Evolutionary conservation across 305 asterid species (phyloP).

Genomic region (Fraxinus angustifolia): DNA sequence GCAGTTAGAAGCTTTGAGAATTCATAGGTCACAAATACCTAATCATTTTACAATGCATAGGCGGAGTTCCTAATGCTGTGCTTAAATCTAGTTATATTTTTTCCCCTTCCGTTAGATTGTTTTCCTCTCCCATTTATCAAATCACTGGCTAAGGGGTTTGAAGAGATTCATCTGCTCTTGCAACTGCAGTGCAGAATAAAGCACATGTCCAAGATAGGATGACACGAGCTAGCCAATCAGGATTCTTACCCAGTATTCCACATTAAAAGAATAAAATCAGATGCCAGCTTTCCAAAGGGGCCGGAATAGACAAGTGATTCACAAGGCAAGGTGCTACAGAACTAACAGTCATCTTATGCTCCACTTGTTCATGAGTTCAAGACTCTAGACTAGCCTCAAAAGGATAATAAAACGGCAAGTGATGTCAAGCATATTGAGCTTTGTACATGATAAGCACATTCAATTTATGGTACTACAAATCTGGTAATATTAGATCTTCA

Average conservation of each 20-base stretch:
- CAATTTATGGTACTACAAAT: background rate
- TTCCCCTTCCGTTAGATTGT: background rate
- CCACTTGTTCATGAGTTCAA: background rate
- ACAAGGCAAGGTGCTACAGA: background rate
- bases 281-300: background rate
- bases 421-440: background rate
- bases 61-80: background rate
- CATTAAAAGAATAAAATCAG: background rate
- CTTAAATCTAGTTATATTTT: background rate
- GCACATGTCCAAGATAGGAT: background rate
- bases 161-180: background rate
- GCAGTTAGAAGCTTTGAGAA: background rate
- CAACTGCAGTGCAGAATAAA: background rate
- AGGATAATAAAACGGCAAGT: background rate
- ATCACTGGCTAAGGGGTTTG: background rate
- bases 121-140: background rate
- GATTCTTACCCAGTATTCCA: background rate
- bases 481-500: background rate
- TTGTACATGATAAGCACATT: background rate
- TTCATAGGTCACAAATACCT: background rate
- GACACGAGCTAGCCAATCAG: background rate
- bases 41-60: background rate
- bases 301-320: background rate
- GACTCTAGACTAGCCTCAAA: background rate
- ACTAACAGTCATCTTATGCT: background rate